phyloP scores from a whole-genome alignment of 768 basidiomycete genomes.

The Phlebiopsis flavidoalba region DNA sequence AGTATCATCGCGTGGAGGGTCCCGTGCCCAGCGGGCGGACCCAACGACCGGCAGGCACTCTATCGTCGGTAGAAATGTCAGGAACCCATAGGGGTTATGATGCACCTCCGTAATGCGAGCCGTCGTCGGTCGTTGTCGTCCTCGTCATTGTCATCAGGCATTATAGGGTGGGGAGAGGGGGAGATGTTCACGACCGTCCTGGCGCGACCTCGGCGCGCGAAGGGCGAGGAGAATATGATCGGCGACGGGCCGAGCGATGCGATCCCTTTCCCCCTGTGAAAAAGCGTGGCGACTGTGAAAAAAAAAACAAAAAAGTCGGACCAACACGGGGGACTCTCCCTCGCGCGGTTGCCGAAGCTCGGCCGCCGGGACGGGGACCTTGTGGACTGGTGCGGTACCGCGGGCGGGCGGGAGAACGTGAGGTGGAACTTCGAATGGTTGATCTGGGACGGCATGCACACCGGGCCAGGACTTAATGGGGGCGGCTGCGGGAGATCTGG shows the following conservation, averaged over 20 bases:
- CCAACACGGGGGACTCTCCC: slow-evolving; percentile 4
- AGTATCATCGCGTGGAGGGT: slow-evolving; percentile 13
- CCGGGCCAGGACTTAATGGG: slow-evolving; percentile 2
- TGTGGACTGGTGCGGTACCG: background rate
- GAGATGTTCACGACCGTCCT: slow-evolving; percentile 5
- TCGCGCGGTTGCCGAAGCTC: too few relatives aligned
- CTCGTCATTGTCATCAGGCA: slow-evolving; percentile 15
- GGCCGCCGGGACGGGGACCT: too few relatives aligned
- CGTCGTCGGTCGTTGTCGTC: slow-evolving; percentile 11
- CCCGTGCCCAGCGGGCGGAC: slow-evolving; percentile 16
- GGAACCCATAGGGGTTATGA: background rate
- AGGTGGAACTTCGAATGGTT: slow-evolving; percentile 9
- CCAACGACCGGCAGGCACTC: slow-evolving; percentile 16
- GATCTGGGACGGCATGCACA: background rate
- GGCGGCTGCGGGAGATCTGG: background rate
- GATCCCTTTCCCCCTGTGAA: background rate
- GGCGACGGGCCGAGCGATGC: slow-evolving; percentile 19
- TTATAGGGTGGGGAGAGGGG: slow-evolving; percentile 1
- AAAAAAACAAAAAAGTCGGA: too few relatives aligned
- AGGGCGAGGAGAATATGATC: slow-evolving; percentile 19
- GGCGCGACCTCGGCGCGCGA: slow-evolving; percentile 8
- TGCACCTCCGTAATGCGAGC: slow-evolving; percentile 4
- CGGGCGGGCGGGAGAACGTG: slow-evolving; percentile 7
- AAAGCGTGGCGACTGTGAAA: background rate
- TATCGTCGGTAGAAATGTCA: slow-evolving; percentile 4